Conservation (phyloP, 2,329 filamentous ascomycete species). For the Diaporthe caulivora region DNA sequence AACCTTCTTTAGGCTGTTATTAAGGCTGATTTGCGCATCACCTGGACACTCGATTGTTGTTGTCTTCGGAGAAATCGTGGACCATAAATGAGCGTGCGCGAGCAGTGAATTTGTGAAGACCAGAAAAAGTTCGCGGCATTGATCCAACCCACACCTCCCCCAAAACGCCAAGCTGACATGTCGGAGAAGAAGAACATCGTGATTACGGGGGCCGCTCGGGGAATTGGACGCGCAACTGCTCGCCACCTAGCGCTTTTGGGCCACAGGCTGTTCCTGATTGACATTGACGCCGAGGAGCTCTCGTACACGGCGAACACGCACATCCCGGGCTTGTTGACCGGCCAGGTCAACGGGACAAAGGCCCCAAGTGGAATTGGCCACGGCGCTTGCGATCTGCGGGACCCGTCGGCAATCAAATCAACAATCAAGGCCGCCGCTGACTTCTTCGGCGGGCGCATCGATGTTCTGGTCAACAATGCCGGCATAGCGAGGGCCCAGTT, state of each 20-base stretch:
- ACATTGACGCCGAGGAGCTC: conserved; percentile 55
- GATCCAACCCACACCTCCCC: background rate
- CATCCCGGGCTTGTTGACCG: conserved; percentile 46
- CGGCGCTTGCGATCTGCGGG: conserved; percentile 56
- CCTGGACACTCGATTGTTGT: conserved; percentile 23
- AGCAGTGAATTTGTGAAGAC: conserved; percentile 12
- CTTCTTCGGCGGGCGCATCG: conserved; percentile 53
- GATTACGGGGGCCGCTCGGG: conserved; percentile 54
- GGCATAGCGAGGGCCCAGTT: conserved; percentile 53
- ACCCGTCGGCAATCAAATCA: conserved; percentile 50
- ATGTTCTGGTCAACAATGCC: conserved; percentile 55
- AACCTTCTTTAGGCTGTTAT: conserved; percentile 30
- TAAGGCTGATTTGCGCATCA: conserved; percentile 32
- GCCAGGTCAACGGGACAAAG: conserved; percentile 37
- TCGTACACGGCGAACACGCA: conserved; percentile 50
- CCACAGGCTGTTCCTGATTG: conserved; percentile 59
- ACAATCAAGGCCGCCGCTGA: conserved; percentile 51
- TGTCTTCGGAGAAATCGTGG: conserved; percentile 23
- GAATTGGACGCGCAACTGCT: conserved; percentile 59
- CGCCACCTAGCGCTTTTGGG: conserved; percentile 55
- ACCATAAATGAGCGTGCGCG: conserved; percentile 27
- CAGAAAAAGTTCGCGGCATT: background rate
- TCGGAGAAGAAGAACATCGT: conserved; percentile 39
- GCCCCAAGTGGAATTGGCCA: conserved; percentile 44
- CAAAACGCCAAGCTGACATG: conserved; percentile 30